These are phyloP conservation scores for Aspergillus leporis DNA, from an alignment of 495 filamentous ascomycete genomes.

Conservation along the genomic window DNA sequence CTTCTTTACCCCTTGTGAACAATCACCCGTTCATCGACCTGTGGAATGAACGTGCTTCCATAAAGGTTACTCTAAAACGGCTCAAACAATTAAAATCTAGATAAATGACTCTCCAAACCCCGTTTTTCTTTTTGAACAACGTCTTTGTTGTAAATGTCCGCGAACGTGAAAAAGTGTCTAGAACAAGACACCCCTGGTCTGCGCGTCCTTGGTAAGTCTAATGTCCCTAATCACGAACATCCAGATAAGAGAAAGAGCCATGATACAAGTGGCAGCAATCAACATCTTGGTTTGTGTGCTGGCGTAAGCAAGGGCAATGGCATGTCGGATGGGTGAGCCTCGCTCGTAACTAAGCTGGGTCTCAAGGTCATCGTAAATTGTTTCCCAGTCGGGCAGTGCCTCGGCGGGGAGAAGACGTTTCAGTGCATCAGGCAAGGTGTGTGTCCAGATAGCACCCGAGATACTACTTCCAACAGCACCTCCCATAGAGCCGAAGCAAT, in stretches of 20 bases:
- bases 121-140: neutral
- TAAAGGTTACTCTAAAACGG: too few relatives aligned
- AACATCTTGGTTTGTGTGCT: slow-evolving; percentile 57
- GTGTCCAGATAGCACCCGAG: slow-evolving; percentile 67
- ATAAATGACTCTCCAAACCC: neutral
- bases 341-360: slow-evolving; percentile 54
- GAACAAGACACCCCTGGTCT: slow-evolving; percentile 31
- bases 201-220: slow-evolving; percentile 54
- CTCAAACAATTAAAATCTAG: neutral
- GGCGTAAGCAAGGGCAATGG: slow-evolving; percentile 58
- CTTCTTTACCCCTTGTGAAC: too few relatives aligned
- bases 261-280: slow-evolving; percentile 47
- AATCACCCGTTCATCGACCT: too few relatives aligned
- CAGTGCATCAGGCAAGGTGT: slow-evolving; percentile 57
- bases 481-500: slow-evolving; percentile 63
- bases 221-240: slow-evolving; percentile 56
- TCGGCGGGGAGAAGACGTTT: slow-evolving; percentile 54
- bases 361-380: slow-evolving; percentile 55
- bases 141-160: neutral
- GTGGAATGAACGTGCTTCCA: too few relatives aligned
- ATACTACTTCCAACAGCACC: slow-evolving; percentile 66
- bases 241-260: slow-evolving; percentile 46
- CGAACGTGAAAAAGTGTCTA: slow-evolving; percentile 7
- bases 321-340: slow-evolving; percentile 50
- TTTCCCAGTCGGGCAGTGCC: slow-evolving; percentile 32